Evolutionary conservation across 768 basidiomycete genomes (phyloP).

Genomic region (Agrocybe pediades): DNA sequence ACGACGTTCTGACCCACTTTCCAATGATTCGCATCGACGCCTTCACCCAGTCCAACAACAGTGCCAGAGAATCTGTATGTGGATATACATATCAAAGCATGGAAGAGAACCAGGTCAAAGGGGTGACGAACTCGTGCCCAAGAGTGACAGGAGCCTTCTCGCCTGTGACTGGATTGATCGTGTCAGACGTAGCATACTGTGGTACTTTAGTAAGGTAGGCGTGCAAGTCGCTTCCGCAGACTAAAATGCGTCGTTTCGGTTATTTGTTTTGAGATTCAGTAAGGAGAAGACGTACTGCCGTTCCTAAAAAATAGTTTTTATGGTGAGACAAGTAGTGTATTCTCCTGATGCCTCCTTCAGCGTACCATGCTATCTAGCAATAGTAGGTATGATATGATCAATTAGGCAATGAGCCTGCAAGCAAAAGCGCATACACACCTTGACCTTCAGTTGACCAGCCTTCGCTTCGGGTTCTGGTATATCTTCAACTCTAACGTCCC

Average conservation of each 20-base stretch:
- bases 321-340: background rate
- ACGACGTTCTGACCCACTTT: conserved; percentile 34
- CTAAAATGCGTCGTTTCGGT: conserved; percentile 33
- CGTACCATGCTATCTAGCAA: background rate
- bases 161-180: conserved; percentile 37
- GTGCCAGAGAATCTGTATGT: conserved; percentile 36
- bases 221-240: conserved; percentile 52
- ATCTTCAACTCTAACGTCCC: conserved; percentile 44
- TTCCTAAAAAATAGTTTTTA: background rate
- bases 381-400: background rate
- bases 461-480: conserved; percentile 37
- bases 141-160: conserved; percentile 42
- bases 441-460: conserved; percentile 44
- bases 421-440: conserved; percentile 25
- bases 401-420: background rate
- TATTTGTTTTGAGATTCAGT: background rate
- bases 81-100: background rate
- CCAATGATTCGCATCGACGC: conserved; percentile 33
- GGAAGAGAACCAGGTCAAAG: background rate
- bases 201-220: conserved; percentile 33
- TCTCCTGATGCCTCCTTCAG: background rate
- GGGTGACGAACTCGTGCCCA: conserved; percentile 43
- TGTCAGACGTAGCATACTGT: conserved; percentile 30
- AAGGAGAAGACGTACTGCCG: background rate
- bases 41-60: conserved; percentile 33